These are phyloP conservation scores for Fragaria vesca DNA, from an alignment of 306 rosid genomes.

Conservation along the genomic window DNA sequence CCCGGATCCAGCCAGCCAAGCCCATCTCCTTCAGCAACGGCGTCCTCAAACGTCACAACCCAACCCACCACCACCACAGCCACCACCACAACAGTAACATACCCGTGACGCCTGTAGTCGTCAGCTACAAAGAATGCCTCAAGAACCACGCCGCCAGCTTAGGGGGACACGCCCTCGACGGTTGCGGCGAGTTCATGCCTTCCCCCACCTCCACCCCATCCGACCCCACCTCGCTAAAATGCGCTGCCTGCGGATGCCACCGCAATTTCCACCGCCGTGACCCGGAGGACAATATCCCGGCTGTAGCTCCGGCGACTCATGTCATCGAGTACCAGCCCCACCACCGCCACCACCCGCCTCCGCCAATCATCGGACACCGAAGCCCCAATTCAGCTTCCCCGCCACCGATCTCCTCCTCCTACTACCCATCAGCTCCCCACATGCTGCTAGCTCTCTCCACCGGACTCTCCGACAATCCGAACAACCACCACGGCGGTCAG, in stretches of 20 bases:
- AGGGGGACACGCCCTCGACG: slow-evolving; percentile 88
- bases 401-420: slow-evolving; percentile 95
- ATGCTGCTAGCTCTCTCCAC: slow-evolving; percentile 84
- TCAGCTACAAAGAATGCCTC: slow-evolving; percentile 73
- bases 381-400: slow-evolving; percentile 88
- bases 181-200: slow-evolving; percentile 97
- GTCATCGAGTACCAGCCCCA: slow-evolving; percentile 81
- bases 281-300: slow-evolving; percentile 55
- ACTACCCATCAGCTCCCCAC: slow-evolving; percentile 91
- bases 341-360: slow-evolving; percentile 63
- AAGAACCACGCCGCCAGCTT: slow-evolving; percentile 86
- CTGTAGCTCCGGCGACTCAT: slow-evolving; percentile 31
- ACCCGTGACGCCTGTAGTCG: slow-evolving; percentile 13
- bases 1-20: slow-evolving; percentile 55
- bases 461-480: slow-evolving; percentile 22
- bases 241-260: slow-evolving; percentile 99
- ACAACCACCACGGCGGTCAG: neutral
- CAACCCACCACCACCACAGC: slow-evolving; percentile 17
- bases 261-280: slow-evolving; percentile 98
- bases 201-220: slow-evolving; percentile 52
- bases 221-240: slow-evolving; percentile 80
- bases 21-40: slow-evolving; percentile 71
- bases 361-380: slow-evolving; percentile 36
- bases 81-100: slow-evolving; percentile 20
- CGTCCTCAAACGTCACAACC: slow-evolving; percentile 71